Conservation (phyloP, 805 yeast species). For the Schwanniomyces vanrijiae region DNA sequence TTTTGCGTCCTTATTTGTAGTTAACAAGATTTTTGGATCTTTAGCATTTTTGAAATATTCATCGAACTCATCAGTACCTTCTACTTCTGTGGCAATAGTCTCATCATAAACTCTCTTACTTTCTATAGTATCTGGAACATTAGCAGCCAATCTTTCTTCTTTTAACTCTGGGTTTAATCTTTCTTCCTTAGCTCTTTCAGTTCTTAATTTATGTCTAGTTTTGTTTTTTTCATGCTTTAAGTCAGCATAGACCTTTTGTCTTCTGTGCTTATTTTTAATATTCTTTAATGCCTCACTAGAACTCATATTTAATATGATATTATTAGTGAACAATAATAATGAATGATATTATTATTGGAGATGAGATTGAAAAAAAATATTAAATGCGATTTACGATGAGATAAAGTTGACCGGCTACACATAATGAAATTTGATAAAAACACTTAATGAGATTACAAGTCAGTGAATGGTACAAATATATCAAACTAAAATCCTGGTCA, state of each 20-base stretch:
- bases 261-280: constrained; percentile 73
- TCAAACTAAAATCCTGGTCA: constrained; percentile 17
- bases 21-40: constrained; percentile 79
- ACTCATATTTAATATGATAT: constrained; percentile 13
- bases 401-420: neutral
- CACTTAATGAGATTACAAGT: constrained; percentile 2
- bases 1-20: constrained; percentile 85
- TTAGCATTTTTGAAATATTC: constrained; percentile 49
- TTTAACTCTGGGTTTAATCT: constrained; percentile 77
- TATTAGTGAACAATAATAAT: neutral
- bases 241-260: constrained; percentile 76
- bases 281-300: constrained; percentile 33
- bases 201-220: constrained; percentile 72
- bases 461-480: constrained; percentile 17
- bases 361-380: constrained; percentile 1
- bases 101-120: constrained; percentile 84
- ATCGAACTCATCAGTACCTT: constrained; percentile 66
- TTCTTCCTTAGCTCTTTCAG: constrained; percentile 87
- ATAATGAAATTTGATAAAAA: neutral
- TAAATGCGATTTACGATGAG: constrained; percentile 2
- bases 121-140: constrained; percentile 82
- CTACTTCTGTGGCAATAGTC: constrained; percentile 62
- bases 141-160: constrained; percentile 73
- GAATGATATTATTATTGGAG: neutral
- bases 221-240: constrained; percentile 74